A percentile compares a stretch with the other conserved stretches of the same genome.
Evolutionary conservation across 495 filamentous ascomycete genomes (phyloP).

Genomic region (Xylaria longipes): DNA sequence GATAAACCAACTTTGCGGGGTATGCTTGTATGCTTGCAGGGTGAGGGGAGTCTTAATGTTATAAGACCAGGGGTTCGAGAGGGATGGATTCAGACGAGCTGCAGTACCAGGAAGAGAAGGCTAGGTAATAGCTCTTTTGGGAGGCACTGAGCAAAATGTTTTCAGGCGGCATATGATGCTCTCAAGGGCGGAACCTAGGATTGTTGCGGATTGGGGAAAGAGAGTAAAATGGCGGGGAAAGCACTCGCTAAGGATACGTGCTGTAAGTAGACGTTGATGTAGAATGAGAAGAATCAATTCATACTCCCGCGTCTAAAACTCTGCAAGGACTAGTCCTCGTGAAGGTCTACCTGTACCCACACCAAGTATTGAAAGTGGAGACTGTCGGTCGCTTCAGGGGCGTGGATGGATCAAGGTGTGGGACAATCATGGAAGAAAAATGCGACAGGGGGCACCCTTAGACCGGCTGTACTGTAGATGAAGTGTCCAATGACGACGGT

Average conservation of each 20-base stretch:
- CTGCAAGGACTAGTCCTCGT: slow-evolving; percentile 6
- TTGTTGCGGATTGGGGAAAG: background rate
- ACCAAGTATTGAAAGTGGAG: slow-evolving; percentile 35
- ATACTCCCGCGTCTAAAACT: slow-evolving; percentile 4
- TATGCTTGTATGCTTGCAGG: slow-evolving; percentile 54
- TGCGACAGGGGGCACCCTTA: slow-evolving; percentile 38
- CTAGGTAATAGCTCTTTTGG: slow-evolving; percentile 42
- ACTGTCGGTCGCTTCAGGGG: slow-evolving; percentile 29
- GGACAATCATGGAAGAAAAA: slow-evolving; percentile 53
- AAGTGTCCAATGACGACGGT: slow-evolving; percentile 53
- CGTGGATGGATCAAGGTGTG: slow-evolving; percentile 53
- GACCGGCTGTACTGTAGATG: slow-evolving; percentile 46
- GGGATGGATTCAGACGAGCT: slow-evolving; percentile 42
- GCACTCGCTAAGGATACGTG: background rate
- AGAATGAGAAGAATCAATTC: background rate
- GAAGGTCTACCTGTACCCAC: background rate
- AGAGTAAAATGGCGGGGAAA: background rate
- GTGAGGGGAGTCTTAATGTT: slow-evolving; percentile 48
- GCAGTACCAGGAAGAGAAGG: slow-evolving; percentile 44
- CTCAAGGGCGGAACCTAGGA: background rate
- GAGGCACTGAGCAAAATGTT: background rate
- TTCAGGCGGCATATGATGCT: background rate
- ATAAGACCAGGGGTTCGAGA: slow-evolving; percentile 47
- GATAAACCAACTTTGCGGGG: slow-evolving; percentile 48
- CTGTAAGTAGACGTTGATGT: background rate